These are phyloP conservation scores for Talaromyces nanjingensis DNA, from an alignment of 495 filamentous ascomycete species.

Conservation along the genomic window DNA sequence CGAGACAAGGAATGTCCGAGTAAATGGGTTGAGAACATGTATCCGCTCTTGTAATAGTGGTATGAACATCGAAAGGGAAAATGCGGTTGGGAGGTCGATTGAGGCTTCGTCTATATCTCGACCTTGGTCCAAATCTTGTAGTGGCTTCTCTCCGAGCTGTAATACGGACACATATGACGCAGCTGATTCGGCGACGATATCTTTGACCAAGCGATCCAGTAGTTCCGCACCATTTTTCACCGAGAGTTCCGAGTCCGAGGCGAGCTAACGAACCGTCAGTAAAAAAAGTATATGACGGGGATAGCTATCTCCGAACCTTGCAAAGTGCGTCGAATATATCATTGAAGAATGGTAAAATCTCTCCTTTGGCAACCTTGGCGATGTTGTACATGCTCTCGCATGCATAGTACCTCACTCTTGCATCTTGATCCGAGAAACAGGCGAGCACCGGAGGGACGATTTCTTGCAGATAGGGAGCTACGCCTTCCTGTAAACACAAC, in stretches of 20 bases:
- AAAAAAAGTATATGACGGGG: slow-evolving; percentile 10
- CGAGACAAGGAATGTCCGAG: slow-evolving; percentile 86
- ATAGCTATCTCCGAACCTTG: slow-evolving; percentile 56
- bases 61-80: slow-evolving; percentile 87
- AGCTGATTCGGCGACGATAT: slow-evolving; percentile 95
- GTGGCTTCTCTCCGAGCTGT: slow-evolving; percentile 42
- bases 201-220: slow-evolving; percentile 91
- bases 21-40: slow-evolving; percentile 88
- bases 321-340: slow-evolving; percentile 95
- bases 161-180: slow-evolving; percentile 90
- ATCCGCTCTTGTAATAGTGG: slow-evolving; percentile 90
- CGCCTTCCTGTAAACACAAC: slow-evolving; percentile 53
- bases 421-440: slow-evolving; percentile 98
- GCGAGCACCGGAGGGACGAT: slow-evolving; percentile 98
- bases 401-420: slow-evolving; percentile 94
- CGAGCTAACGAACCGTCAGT: slow-evolving; percentile 52
- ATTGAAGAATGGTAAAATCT: slow-evolving; percentile 94
- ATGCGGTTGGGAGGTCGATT: slow-evolving; percentile 69
- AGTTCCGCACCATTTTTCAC: slow-evolving; percentile 99
- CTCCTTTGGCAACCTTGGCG: slow-evolving; percentile 97
- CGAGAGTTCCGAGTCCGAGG: slow-evolving; percentile 90
- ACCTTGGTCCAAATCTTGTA: slow-evolving; percentile 38
- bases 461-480: slow-evolving; percentile 81
- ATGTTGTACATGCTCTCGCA: slow-evolving; percentile 99
- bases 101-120: slow-evolving; percentile 39